These are phyloP conservation scores for Malassezia furfur DNA, from an alignment of 1,284 basidiomycete genomes.

Conservation along the genomic window DNA sequence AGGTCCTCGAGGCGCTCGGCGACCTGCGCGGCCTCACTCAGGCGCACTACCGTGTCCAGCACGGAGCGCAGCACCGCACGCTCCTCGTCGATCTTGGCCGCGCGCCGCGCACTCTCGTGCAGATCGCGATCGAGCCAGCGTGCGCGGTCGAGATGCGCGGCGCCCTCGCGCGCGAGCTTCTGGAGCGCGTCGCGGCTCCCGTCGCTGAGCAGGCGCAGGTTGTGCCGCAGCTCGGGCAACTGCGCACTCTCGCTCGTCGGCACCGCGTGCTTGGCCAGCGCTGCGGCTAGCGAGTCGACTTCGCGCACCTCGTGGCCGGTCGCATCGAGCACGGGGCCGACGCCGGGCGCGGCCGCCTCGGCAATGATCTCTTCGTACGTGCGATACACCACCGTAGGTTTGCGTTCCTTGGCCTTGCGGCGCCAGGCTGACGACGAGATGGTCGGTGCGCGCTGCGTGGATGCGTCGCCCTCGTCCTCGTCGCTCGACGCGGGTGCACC, in stretches of 20 bases:
- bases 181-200: constrained; percentile 71
- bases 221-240: constrained; percentile 90
- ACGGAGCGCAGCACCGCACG: constrained; percentile 24
- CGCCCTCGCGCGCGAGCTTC: constrained; percentile 79
- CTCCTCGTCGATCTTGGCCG: constrained; percentile 56
- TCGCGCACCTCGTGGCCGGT: constrained; percentile 25
- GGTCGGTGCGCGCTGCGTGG: neutral
- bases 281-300: constrained; percentile 29
- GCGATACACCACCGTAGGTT: constrained; percentile 36
- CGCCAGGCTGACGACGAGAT: constrained; percentile 25
- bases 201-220: constrained; percentile 75
- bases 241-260: constrained; percentile 72
- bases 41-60: constrained; percentile 19
- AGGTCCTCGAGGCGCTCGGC: constrained; percentile 1
- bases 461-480: constrained; percentile 19
- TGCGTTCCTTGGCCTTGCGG: constrained; percentile 16
- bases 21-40: constrained; percentile 5
- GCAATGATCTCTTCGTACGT: constrained; percentile 46
- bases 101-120: constrained; percentile 60
- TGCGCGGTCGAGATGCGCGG: constrained; percentile 66
- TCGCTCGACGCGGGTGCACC: constrained; percentile 24
- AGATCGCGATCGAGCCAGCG: constrained; percentile 57
- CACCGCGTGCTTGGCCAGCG: constrained; percentile 22
- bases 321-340: constrained; percentile 38
- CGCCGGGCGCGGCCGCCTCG: constrained; percentile 22